A percentile compares a stretch with the other conserved stretches of the same genome.
These are phyloP conservation scores for Alternaria novae-zelandiae DNA, from an alignment of 2,329 filamentous ascomycete species.

Conservation along the genomic window DNA sequence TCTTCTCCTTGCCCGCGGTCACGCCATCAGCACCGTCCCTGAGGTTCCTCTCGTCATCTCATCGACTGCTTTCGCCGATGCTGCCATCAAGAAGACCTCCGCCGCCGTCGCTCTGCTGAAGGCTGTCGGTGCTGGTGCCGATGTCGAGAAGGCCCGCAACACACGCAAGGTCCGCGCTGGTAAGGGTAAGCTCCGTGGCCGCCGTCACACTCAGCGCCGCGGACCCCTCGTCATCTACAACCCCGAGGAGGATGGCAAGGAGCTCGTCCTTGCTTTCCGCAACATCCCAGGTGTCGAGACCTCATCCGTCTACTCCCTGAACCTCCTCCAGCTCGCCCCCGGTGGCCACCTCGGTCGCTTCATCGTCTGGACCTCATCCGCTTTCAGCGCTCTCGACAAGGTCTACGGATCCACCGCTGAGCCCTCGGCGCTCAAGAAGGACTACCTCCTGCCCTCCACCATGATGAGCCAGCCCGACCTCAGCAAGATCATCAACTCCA, in stretches of 20 bases:
- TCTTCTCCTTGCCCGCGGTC: slow-evolving; percentile 94
- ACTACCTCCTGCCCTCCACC: slow-evolving; percentile 96
- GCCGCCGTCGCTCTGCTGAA: slow-evolving; percentile 86
- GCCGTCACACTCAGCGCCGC: slow-evolving; percentile 96
- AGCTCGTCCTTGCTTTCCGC: slow-evolving; percentile 93
- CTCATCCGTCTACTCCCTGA: slow-evolving; percentile 88
- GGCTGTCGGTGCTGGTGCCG: slow-evolving; percentile 85
- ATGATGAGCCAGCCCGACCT: slow-evolving; percentile 94
- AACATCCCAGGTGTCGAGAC: slow-evolving; percentile 99
- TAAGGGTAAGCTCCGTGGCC: slow-evolving; percentile 98
- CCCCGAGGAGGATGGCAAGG: slow-evolving; percentile 92
- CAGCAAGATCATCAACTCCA: slow-evolving; percentile 97
- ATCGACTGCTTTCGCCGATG: slow-evolving; percentile 83
- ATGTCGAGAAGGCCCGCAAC: slow-evolving; percentile 93
- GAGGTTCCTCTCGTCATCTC: slow-evolving; percentile 98
- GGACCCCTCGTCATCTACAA: slow-evolving; percentile 98
- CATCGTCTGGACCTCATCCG: slow-evolving; percentile 97
- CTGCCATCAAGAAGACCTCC: slow-evolving; percentile 84
- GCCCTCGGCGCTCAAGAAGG: slow-evolving; percentile 94
- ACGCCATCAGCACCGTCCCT: slow-evolving; percentile 89
- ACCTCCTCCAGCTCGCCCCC: slow-evolving; percentile 98
- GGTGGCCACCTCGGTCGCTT: slow-evolving; percentile 99
- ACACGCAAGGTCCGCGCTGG: slow-evolving; percentile 97
- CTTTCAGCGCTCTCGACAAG: slow-evolving; percentile 94
- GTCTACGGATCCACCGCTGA: slow-evolving; percentile 94